Conservation (phyloP, 805 yeast genomes). For the Nakazawaea ishiwadae region DNA sequence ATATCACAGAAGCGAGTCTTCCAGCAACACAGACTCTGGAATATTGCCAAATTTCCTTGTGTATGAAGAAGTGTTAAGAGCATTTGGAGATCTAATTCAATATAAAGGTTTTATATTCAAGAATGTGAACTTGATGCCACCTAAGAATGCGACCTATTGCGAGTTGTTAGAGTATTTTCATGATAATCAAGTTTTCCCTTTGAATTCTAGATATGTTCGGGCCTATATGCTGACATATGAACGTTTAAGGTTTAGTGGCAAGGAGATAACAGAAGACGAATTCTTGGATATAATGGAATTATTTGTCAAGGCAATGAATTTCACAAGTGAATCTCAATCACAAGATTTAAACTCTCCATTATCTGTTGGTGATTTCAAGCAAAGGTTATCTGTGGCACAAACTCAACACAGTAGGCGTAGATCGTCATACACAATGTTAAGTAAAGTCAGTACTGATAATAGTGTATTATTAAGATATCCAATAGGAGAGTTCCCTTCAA, state of each 20-base stretch:
- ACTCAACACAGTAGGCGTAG: background rate
- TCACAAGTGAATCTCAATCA: background rate
- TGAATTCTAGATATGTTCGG: constrained; percentile 13
- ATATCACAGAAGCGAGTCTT: constrained; percentile 19
- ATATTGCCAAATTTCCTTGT: constrained; percentile 25
- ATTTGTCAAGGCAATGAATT: constrained; percentile 19
- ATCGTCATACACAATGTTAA: background rate
- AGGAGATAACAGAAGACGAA: constrained; percentile 51
- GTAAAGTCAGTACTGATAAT: background rate
- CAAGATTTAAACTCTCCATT: background rate
- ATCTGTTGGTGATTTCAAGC: background rate
- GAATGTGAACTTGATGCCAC: constrained; percentile 28
- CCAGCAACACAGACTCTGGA: constrained; percentile 1
- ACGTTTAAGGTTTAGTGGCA: constrained; percentile 59
- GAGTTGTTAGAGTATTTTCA: constrained; percentile 36
- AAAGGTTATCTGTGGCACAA: background rate
- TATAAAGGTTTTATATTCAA: constrained; percentile 38
- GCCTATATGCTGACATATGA: constrained; percentile 58
- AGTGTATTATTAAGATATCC: background rate
- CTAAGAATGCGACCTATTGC: constrained; percentile 34
- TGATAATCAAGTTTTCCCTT: constrained; percentile 12
- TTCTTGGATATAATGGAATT: constrained; percentile 55
- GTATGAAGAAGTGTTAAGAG: constrained; percentile 50
- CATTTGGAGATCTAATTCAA: constrained; percentile 54
- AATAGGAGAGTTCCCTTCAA: background rate